Conservation (phyloP, 148 eudicot genomes). For the Rhododendron kiyosumense region DNA sequence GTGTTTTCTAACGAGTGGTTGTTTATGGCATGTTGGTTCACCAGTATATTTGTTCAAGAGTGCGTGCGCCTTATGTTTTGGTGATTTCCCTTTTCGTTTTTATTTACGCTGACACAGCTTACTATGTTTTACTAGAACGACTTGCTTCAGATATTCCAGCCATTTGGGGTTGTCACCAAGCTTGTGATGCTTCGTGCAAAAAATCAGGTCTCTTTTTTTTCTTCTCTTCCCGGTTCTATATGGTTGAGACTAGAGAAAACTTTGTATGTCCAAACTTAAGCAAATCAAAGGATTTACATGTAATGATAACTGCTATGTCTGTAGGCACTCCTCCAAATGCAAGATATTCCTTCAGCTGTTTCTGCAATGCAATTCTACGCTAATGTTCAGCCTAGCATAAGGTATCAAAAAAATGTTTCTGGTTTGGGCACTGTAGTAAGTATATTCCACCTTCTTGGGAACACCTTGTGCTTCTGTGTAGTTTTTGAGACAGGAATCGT, state of each 20-base stretch:
- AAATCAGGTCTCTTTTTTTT: constrained; percentile 57
- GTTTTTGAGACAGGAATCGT: neutral
- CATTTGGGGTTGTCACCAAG: constrained; percentile 76
- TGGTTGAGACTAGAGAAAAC: neutral
- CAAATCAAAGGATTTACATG: neutral
- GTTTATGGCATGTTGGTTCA: neutral
- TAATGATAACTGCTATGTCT: neutral
- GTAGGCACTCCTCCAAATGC: constrained; percentile 97
- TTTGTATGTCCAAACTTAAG: neutral
- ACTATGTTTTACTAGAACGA: constrained; percentile 51
- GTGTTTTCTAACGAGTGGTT: neutral
- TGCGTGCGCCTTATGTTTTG: neutral
- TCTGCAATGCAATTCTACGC: constrained; percentile 69
- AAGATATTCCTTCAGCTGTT: constrained; percentile 81
- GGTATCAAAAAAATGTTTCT: constrained; percentile 29
- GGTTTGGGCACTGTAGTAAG: neutral
- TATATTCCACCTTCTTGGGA: neutral
- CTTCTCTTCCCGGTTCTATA: neutral
- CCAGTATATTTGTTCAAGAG: neutral
- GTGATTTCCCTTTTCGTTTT: neutral
- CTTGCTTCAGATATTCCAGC: constrained; percentile 86
- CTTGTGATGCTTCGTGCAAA: constrained; percentile 98
- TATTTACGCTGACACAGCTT: neutral
- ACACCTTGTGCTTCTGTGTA: neutral
- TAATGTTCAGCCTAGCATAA: constrained; percentile 74